These are phyloP conservation scores for Gonium pectorale DNA, from an alignment of 139 green algal species.

Conservation along the genomic window DNA sequence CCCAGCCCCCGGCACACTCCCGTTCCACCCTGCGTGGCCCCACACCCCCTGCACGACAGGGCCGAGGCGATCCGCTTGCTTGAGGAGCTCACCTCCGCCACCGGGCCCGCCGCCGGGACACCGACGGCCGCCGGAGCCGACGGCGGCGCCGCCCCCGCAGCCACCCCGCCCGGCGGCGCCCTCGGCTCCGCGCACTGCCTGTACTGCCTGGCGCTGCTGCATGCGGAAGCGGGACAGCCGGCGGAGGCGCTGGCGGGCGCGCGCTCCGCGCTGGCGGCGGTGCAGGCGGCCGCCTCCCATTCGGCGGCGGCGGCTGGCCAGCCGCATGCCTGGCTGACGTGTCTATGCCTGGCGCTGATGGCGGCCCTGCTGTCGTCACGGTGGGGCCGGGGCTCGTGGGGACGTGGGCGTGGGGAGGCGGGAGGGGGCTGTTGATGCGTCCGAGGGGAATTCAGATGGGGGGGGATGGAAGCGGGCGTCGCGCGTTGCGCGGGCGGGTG, in stretches of 20 bases:
- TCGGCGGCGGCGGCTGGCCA: too few species aligned
- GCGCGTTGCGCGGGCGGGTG: too few species aligned
- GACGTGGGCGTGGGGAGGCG: too few species aligned
- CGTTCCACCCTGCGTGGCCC: too few species aligned
- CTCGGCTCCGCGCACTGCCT: not conserved
- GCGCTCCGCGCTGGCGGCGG: slow-evolving; percentile 1
- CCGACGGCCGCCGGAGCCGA: not conserved
- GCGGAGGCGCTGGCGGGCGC: not conserved
- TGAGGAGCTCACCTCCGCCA: not conserved
- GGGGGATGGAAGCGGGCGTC: too few species aligned
- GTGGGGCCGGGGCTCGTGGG: not conserved
- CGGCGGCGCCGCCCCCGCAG: not conserved
- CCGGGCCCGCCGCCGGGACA: not conserved
- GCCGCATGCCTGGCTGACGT: slow-evolving; percentile 14
- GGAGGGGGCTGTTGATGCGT: too few species aligned
- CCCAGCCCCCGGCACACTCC: too few species aligned
- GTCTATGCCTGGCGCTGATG: slow-evolving; percentile 39
- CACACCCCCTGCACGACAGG: too few species aligned
- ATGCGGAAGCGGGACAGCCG: slow-evolving; percentile 29
- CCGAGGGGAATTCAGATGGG: too few species aligned
- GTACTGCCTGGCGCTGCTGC: slow-evolving; percentile 46
- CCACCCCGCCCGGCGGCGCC: too few species aligned
- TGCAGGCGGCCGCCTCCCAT: not conserved
- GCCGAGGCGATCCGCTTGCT: slow-evolving; percentile 20
- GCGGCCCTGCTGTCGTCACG: slow-evolving; percentile 27